Evolutionary conservation across 495 filamentous ascomycete genomes (phyloP), one percentile per base, ranked within the genome.

Genomic region (Oleoguttula mirabilis): DNA sequence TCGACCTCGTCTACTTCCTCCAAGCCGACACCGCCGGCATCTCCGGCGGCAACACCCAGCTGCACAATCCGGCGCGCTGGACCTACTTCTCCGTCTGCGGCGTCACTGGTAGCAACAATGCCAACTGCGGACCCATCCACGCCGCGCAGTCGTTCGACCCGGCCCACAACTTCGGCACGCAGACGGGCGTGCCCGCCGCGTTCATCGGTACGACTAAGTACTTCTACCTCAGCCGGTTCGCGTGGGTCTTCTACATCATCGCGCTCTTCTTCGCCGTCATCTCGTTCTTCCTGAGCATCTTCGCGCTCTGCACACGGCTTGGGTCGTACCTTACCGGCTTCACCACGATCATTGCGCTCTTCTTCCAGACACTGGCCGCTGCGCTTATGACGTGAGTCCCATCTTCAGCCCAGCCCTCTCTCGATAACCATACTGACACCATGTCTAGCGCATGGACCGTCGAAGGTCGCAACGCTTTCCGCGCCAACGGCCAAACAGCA

Each of bases 31-130:
- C 84, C 11, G 61, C 65, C 33, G 73, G 66, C 53, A 86, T 92
- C 36, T 52, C 48, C 54, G 65, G 77, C 10, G 32, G 22, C 21
- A 30, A 33, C 40, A n/a, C 35, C 24, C 8, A 35, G 20, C 76
- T 85, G 1, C 70, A 75, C 16, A 23, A 71, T 24, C 48, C 72
- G 6, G 77, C 84, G 6, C 76, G 87, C 62, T 94, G 87, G 87
- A 90, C 86, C 2, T 88, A 79, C 64, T 88, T 87, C 73, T 76
- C 78, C 52, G 59, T 88, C n/a, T 82, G 77, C 60, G 56, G 62
- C 20, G 72, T 71, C 21, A 11, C 21, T 11, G 62, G 71, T 39
- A 77, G 77, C 15, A 62, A 57, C 40, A 82, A 72, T 50, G 48
- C 48, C 34, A 53, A 68, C 32, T 84, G 80, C 58, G 67, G 71